phyloP scores from a whole-genome alignment of 345 rosid species.

The Linum lewisii region DNA sequence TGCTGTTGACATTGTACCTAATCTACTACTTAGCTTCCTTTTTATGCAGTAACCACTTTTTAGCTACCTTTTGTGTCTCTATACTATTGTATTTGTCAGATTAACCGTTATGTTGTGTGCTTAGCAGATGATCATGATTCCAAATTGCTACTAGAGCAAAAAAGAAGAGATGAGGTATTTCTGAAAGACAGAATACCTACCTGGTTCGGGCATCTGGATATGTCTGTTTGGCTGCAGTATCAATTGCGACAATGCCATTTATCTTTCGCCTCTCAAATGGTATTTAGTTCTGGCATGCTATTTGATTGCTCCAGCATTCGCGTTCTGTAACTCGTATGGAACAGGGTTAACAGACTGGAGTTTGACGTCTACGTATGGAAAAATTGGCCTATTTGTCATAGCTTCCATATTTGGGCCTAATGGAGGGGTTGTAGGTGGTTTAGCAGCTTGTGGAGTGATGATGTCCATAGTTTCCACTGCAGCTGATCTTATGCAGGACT shows the following conservation, averaged over 20 bases:
- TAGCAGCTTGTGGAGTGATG: conserved; percentile 85
- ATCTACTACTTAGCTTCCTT: too few relatives aligned
- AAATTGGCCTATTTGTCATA: conserved; percentile 78
- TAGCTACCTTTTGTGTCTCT: background rate
- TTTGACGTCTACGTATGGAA: conserved; percentile 76
- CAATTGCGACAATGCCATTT: conserved; percentile 58
- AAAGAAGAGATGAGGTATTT: conserved; percentile 54
- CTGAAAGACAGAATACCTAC: conserved; percentile 68
- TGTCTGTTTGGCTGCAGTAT: conserved; percentile 80
- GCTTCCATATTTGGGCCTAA: conserved; percentile 68
- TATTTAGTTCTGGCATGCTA: conserved; percentile 72
- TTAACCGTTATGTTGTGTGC: conserved; percentile 7
- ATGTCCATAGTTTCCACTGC: conserved; percentile 91
- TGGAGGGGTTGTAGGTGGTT: conserved; percentile 87
- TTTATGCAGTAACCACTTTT: too few relatives aligned
- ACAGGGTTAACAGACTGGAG: conserved; percentile 84
- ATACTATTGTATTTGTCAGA: conserved; percentile 10
- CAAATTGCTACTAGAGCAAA: conserved; percentile 39
- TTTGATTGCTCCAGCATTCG: conserved; percentile 81
- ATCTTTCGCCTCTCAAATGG: conserved; percentile 81
- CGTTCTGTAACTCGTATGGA: conserved; percentile 89
- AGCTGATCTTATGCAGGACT: conserved; percentile 96
- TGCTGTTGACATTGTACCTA: too few relatives aligned
- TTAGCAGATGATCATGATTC: conserved; percentile 45
- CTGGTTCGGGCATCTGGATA: conserved; percentile 77